Evolutionary conservation across 176 grass and related monocot species (phyloP).

Genomic region (Dactylis glomerata): DNA sequence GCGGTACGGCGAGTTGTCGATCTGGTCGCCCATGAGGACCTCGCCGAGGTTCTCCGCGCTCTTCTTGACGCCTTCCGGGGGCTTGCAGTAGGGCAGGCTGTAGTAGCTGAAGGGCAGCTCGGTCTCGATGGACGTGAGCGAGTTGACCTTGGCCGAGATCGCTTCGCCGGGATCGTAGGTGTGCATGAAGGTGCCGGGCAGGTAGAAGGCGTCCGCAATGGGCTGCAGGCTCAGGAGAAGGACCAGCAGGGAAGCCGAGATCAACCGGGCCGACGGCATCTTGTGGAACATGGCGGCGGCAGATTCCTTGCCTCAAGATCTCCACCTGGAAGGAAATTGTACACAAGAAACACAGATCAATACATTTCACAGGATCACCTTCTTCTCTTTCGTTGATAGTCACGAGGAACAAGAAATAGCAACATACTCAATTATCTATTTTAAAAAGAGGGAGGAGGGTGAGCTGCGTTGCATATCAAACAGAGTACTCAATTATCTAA

Average conservation of each 20-base stretch:
- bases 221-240: slow-evolving; percentile 42
- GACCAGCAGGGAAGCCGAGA: slow-evolving; percentile 46
- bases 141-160: slow-evolving; percentile 75
- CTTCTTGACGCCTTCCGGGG: slow-evolving; percentile 60
- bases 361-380: not conserved
- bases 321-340: slow-evolving; percentile 31
- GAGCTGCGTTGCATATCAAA: no score
- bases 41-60: slow-evolving; percentile 83
- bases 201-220: slow-evolving; percentile 57
- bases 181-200: slow-evolving; percentile 77
- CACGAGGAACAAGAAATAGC: not conserved
- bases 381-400: not conserved
- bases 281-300: slow-evolving; percentile 2
- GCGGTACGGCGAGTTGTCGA: slow-evolving; percentile 77
- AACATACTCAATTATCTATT: not conserved
- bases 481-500: not conserved
- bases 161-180: slow-evolving; percentile 37
- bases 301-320: not conserved
- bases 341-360: not conserved
- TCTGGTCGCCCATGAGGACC: slow-evolving; percentile 86
- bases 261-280: slow-evolving; percentile 33
- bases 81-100: slow-evolving; percentile 73
- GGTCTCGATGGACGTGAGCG: slow-evolving; percentile 78
- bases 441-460: no score
- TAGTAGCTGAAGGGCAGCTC: slow-evolving; percentile 84